phyloP scores from a whole-genome alignment of 1,284 basidiomycete species.

The Microbotryum lychnidis-dioicae region DNA sequence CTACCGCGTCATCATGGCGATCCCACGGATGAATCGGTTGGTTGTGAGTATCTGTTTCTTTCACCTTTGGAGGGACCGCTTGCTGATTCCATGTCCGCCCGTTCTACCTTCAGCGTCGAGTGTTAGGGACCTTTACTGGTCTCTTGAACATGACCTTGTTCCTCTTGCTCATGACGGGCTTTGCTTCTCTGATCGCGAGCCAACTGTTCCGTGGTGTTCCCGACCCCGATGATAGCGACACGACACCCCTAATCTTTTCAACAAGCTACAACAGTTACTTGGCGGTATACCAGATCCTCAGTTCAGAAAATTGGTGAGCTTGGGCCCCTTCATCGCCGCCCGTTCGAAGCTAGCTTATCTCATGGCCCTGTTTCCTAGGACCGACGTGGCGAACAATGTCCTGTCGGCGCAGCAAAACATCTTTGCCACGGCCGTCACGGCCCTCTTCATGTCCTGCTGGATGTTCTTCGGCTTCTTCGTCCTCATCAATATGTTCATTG shows the following conservation, averaged over 20 bases:
- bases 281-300: constrained; percentile 61
- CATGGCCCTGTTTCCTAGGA: constrained; percentile 47
- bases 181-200: constrained; percentile 59
- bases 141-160: constrained; percentile 90
- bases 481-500: constrained; percentile 95
- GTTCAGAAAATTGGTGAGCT: neutral
- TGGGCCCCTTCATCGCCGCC: neutral
- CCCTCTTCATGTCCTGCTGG: neutral
- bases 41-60: constrained; percentile 48
- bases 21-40: constrained; percentile 74
- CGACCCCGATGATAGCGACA: constrained; percentile 39
- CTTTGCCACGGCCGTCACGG: constrained; percentile 49
- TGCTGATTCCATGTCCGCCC: constrained; percentile 28
- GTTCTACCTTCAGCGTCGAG: constrained; percentile 53
- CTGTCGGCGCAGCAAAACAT: constrained; percentile 66
- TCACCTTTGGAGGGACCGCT: neutral
- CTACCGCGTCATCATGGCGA: constrained; percentile 83
- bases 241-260: constrained; percentile 67
- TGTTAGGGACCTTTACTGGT: constrained; percentile 88
- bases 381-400: constrained; percentile 64
- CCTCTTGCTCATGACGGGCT: constrained; percentile 77
- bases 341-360: neutral
- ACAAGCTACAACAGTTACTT: constrained; percentile 82
- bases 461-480: constrained; percentile 48
- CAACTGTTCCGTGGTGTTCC: constrained; percentile 62